Conservation (phyloP, 768 basidiomycete genomes). For the Rhizopogon roseolus region DNA sequence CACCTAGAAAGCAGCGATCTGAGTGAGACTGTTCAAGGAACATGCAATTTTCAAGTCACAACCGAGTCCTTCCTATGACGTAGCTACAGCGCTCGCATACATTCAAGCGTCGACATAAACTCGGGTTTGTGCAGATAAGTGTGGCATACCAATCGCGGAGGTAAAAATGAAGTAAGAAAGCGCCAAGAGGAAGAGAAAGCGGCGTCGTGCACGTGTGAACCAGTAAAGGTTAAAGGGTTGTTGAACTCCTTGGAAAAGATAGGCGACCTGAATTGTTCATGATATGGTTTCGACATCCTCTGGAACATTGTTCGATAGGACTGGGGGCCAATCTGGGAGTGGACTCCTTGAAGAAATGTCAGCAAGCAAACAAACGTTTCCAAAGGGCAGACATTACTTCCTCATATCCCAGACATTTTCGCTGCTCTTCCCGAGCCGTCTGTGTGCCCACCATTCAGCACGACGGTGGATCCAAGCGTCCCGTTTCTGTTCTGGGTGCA, state of each 20-base stretch:
- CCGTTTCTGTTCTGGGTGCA: conserved; percentile 71
- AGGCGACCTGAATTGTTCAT: conserved; percentile 2
- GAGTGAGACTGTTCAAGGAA: too few species aligned
- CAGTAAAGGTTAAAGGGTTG: not conserved
- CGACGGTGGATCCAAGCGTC: conserved; percentile 81
- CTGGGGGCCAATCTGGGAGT: conserved; percentile 23
- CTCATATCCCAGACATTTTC: conserved; percentile 94
- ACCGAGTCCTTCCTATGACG: too few species aligned
- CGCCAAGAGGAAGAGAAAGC: not conserved
- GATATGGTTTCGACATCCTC: conserved; percentile 19
- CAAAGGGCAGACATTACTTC: conserved; percentile 47
- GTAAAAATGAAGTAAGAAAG: not conserved
- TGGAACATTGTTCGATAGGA: conserved; percentile 14
- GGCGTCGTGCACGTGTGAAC: too few species aligned
- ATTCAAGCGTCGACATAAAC: not conserved
- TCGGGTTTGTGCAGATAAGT: not conserved
- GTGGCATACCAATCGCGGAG: not conserved
- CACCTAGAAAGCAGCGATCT: too few species aligned
- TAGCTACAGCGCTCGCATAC: not conserved
- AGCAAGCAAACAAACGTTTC: not conserved
- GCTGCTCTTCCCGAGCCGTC: conserved; percentile 74
- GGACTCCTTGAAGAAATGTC: conserved; percentile 4
- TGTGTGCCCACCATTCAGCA: conserved; percentile 92
- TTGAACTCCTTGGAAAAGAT: not conserved
- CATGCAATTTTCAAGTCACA: too few species aligned